Conservation (phyloP, 2,329 filamentous ascomycete genomes). For the Kalmusia sp. region DNA sequence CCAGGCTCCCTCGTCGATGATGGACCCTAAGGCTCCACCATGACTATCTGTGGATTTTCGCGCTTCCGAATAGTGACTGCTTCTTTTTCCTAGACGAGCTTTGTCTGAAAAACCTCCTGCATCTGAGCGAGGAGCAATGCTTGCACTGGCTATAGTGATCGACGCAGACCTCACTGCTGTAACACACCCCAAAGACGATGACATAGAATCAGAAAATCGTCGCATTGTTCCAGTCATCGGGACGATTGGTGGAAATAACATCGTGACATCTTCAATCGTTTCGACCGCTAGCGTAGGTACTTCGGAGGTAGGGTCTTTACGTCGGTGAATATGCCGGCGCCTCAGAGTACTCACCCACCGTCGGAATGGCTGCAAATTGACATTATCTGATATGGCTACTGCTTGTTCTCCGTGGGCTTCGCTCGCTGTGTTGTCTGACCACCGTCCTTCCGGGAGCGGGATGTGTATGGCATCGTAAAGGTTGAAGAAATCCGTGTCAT, state of each 20-base stretch:
- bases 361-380: conserved; percentile 62
- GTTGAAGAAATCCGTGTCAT: conserved; percentile 31
- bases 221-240: conserved; percentile 35
- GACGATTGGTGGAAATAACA: conserved; percentile 15
- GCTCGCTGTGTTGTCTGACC: conserved; percentile 25
- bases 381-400: background rate
- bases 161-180: conserved; percentile 83
- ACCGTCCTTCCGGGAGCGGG: conserved; percentile 31
- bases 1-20: conserved; percentile 72
- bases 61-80: conserved; percentile 65
- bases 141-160: conserved; percentile 76
- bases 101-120: conserved; percentile 66
- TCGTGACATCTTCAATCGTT: conserved; percentile 18
- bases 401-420: conserved; percentile 15
- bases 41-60: conserved; percentile 68
- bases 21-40: conserved; percentile 50
- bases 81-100: conserved; percentile 65
- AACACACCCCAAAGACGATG: conserved; percentile 80
- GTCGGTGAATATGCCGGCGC: conserved; percentile 56
- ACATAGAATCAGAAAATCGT: conserved; percentile 63
- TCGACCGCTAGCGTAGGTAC: conserved; percentile 46
- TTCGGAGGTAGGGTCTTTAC: conserved; percentile 45
- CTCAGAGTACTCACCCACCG: conserved; percentile 77
- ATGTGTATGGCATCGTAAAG: conserved; percentile 42
- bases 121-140: conserved; percentile 66